Conservation (phyloP, 768 basidiomycete species). For the Gymnopilus junonius region DNA sequence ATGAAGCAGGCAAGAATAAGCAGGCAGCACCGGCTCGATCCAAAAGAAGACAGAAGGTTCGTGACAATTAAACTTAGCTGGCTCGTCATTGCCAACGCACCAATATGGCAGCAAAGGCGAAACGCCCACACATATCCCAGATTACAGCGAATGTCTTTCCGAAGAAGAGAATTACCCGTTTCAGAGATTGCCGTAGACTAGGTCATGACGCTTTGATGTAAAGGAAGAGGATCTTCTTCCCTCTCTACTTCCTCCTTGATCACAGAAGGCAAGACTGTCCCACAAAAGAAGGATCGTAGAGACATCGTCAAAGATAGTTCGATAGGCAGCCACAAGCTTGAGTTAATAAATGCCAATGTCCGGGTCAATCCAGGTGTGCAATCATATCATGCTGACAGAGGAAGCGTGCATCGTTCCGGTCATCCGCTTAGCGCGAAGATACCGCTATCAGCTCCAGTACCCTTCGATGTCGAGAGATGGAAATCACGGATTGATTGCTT, state of each 20-base stretch:
- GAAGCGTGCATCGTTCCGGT: not conserved
- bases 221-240: not conserved
- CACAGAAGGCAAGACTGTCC: not conserved
- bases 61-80: slow-evolving; percentile 2
- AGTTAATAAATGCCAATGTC: not conserved
- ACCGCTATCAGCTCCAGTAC: not conserved
- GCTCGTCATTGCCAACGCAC: not conserved
- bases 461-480: not conserved
- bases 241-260: not conserved
- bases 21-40: not conserved
- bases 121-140: not conserved
- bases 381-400: not conserved
- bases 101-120: not conserved
- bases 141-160: not conserved
- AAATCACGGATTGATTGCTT: not conserved
- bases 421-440: not conserved
- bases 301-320: not conserved
- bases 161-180: not conserved
- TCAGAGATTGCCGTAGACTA: not conserved
- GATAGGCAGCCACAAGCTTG: not conserved
- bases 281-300: not conserved
- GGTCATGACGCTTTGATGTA: not conserved
- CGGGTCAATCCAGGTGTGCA: not conserved
- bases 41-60: slow-evolving; percentile 3
- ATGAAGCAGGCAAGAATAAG: not conserved